Evolutionary conservation across 768 basidiomycete species (phyloP).

Genomic region (Hemileccinum rubropunctum): DNA sequence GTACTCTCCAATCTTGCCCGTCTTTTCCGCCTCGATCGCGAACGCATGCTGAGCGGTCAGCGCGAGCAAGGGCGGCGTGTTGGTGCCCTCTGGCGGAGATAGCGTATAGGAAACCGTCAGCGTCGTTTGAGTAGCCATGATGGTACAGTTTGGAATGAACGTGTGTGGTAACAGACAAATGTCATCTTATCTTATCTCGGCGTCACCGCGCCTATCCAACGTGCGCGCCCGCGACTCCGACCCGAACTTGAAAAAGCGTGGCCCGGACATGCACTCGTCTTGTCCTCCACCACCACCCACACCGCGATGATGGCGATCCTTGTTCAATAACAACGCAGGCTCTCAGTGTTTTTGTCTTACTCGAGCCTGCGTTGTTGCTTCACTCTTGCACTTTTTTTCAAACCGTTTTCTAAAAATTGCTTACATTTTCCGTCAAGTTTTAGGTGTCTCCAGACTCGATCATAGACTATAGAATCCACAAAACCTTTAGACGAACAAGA

Average conservation of each 20-base stretch:
- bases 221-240: constrained; percentile 2
- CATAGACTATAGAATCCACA: constrained; percentile 18
- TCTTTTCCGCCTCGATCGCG: constrained; percentile 19
- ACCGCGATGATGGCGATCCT: constrained; percentile 47
- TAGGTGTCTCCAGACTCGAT: neutral
- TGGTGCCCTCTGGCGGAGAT: constrained; percentile 18
- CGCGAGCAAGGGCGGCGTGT: constrained; percentile 19
- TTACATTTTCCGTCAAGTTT: neutral
- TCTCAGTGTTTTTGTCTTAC: constrained; percentile 18
- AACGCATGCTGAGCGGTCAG: constrained; percentile 26
- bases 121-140: constrained; percentile 14
- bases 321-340: constrained; percentile 50
- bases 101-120: constrained; percentile 24
- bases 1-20: constrained; percentile 29
- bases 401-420: constrained; percentile 4
- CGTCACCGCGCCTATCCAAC: neutral
- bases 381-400: neutral
- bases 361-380: constrained; percentile 21
- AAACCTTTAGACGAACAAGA: constrained; percentile 7
- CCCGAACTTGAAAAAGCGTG: no score
- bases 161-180: no score
- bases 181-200: constrained; percentile 25
- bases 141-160: constrained; percentile 1
- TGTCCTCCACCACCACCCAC: neutral
- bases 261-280: neutral